Conservation (phyloP, 257 asterid species). For the Capsicum rhomboideum region DNA sequence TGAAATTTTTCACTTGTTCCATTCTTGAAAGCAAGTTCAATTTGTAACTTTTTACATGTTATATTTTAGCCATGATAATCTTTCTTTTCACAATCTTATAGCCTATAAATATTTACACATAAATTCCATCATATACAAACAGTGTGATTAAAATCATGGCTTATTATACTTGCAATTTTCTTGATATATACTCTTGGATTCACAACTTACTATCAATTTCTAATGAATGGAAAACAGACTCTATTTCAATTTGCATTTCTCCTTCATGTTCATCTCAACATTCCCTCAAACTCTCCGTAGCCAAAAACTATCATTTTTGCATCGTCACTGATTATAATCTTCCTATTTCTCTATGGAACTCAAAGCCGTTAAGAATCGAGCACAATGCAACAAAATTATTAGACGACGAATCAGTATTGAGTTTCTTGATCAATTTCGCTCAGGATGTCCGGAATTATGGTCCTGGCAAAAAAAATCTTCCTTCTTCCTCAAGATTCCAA, state of each 20-base stretch:
- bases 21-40: not conserved
- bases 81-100: not conserved
- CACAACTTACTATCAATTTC: slow-evolving; percentile 41
- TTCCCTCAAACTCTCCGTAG: slow-evolving; percentile 48
- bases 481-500: slow-evolving; percentile 19
- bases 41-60: not conserved
- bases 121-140: no score
- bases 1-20: slow-evolving; percentile 19
- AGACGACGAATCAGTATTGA: slow-evolving; percentile 9
- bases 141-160: slow-evolving; percentile 12
- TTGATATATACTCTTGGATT: slow-evolving; percentile 59
- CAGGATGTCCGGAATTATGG: slow-evolving; percentile 40
- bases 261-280: slow-evolving; percentile 45
- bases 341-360: slow-evolving; percentile 66
- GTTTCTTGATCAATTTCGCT: slow-evolving; percentile 33
- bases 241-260: slow-evolving; percentile 40
- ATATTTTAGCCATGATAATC: slow-evolving; percentile 1
- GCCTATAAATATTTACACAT: slow-evolving; percentile 12
- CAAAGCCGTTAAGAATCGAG: slow-evolving; percentile 28
- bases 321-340: slow-evolving; percentile 50
- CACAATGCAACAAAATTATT: slow-evolving; percentile 12
- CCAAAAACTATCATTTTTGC: slow-evolving; percentile 25
- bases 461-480: slow-evolving; percentile 21
- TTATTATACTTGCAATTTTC: slow-evolving; percentile 21
- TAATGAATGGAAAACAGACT: slow-evolving; percentile 30